These are phyloP conservation scores for Beauveria pseudobassiana DNA, from an alignment of 2,329 filamentous ascomycete species.

Conservation along the genomic window DNA sequence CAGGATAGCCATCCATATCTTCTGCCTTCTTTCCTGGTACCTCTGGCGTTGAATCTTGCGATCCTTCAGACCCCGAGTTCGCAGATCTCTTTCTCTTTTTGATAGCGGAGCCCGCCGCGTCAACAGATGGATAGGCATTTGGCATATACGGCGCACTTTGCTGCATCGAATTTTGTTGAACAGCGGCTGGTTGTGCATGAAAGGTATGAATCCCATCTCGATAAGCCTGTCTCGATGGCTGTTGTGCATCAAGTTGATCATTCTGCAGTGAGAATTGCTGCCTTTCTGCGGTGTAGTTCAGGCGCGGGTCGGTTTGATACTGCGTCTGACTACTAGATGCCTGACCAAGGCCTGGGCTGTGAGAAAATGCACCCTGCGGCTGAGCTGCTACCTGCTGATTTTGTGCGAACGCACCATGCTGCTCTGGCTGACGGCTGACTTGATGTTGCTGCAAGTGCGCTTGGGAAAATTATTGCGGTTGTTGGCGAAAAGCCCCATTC, in stretches of 20 bases:
- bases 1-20: slow-evolving; percentile 25
- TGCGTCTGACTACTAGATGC: slow-evolving; percentile 20
- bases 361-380: neutral
- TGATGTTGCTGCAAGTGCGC: slow-evolving; percentile 16
- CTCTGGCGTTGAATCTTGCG: slow-evolving; percentile 23
- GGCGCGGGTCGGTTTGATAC: slow-evolving; percentile 12
- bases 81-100: slow-evolving; percentile 10
- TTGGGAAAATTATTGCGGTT: slow-evolving; percentile 13
- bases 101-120: neutral
- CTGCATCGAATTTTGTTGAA: slow-evolving; percentile 6
- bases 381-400: slow-evolving; percentile 19
- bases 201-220: neutral
- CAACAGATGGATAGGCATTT: slow-evolving; percentile 1
- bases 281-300: neutral
- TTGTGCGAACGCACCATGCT: slow-evolving; percentile 14
- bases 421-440: slow-evolving; percentile 12
- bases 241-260: slow-evolving; percentile 9
- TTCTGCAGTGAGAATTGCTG: slow-evolving; percentile 10
- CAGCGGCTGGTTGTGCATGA: neutral
- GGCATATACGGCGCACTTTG: slow-evolving; percentile 13
- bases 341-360: slow-evolving; percentile 18
- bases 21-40: slow-evolving; percentile 24
- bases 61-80: slow-evolving; percentile 15
- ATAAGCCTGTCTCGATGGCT: neutral
- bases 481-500: slow-evolving; percentile 23